Percentiles rank a stretch among this genome's conserved stretches.
Evolutionary conservation across 805 yeast genomes (phyloP).

Genomic region (Starmerella riodocensis): DNA sequence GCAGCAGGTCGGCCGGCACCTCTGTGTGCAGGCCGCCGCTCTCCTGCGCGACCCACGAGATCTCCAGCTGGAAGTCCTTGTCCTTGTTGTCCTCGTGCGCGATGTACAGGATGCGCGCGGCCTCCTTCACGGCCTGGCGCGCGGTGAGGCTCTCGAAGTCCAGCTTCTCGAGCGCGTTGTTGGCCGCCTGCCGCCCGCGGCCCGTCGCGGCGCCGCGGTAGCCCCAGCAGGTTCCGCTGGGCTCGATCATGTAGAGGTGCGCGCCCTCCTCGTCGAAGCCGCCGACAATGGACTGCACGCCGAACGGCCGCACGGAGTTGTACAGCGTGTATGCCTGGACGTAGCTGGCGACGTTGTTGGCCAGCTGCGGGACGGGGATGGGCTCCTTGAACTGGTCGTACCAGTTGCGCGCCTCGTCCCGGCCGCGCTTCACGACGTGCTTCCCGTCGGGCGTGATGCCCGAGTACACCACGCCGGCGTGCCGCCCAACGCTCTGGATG

Average conservation of each 20-base stretch:
- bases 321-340: slow-evolving; percentile 93
- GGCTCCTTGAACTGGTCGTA: slow-evolving; percentile 63
- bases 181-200: slow-evolving; percentile 96
- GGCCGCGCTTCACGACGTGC: slow-evolving; percentile 77
- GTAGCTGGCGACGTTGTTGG: slow-evolving; percentile 77
- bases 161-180: slow-evolving; percentile 86
- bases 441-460: slow-evolving; percentile 96
- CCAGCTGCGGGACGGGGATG: slow-evolving; percentile 66
- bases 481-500: slow-evolving; percentile 86
- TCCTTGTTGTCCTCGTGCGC: slow-evolving; percentile 98
- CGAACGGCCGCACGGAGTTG: slow-evolving; percentile 96
- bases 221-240: slow-evolving; percentile 97
- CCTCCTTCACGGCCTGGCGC: slow-evolving; percentile 78
- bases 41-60: slow-evolving; percentile 70
- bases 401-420: slow-evolving; percentile 79
- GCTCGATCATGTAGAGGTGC: slow-evolving; percentile 92
- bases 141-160: slow-evolving; percentile 56
- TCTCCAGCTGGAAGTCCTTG: slow-evolving; percentile 88
- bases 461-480: slow-evolving; percentile 86
- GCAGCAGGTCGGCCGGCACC: slow-evolving; percentile 65
- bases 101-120: slow-evolving; percentile 80
- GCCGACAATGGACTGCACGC: slow-evolving; percentile 82
- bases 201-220: slow-evolving; percentile 96
- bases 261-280: slow-evolving; percentile 86
- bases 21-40: slow-evolving; percentile 69